Evolutionary conservation across 345 rosid genomes (phyloP), one percentile per base, ranked within the genome.

Genomic region (Populus alba): DNA sequence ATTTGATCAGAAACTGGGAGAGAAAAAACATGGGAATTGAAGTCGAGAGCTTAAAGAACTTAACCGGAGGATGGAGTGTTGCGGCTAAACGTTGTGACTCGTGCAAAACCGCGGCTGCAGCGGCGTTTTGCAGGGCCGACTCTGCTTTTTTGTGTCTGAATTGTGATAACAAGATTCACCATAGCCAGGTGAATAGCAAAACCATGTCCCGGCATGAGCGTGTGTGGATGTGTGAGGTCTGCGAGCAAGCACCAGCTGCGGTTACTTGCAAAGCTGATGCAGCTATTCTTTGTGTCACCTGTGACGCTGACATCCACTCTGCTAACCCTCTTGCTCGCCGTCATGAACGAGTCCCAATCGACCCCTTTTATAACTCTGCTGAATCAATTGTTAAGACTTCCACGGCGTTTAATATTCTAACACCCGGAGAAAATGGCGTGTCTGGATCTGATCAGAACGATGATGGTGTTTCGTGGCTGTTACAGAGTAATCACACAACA

Each of bases 181-280:
- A 55, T 9, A 31, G 51, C 11, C 78, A 59, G 72, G 76, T 82
- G 68, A 65, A 12, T 10, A 65, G 68, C 38, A 66, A 33, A 1
- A 66, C 80, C 17, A 72, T 79, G 66, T 69, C 83, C 13, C 16
- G 86, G 33, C 87, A 83, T 78, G 83, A 71, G 39, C 86, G 86
- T 0, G 80, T 80, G 16, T 81, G 85, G 84, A 68, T 87, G 82
- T 87, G 90, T 23, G 85, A 75, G 76, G 86, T 85, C 72, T 81
- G 89, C 79, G 87, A 87, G 78, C 85, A 83, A 27, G 87, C 88
- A 0, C 90, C 88, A 2, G 88, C 90, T 1, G 81, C 83, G 53
- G 85, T 87, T 16, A 79, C 85, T 3, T 87, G 90, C 77, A 81
- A 78, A 72, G 87, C 90, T 15, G 90, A 87, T 15, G 88, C 88